These are phyloP conservation scores for Eucalyptus brandiana DNA, from an alignment of 345 rosid genomes.

Conservation along the genomic window DNA sequence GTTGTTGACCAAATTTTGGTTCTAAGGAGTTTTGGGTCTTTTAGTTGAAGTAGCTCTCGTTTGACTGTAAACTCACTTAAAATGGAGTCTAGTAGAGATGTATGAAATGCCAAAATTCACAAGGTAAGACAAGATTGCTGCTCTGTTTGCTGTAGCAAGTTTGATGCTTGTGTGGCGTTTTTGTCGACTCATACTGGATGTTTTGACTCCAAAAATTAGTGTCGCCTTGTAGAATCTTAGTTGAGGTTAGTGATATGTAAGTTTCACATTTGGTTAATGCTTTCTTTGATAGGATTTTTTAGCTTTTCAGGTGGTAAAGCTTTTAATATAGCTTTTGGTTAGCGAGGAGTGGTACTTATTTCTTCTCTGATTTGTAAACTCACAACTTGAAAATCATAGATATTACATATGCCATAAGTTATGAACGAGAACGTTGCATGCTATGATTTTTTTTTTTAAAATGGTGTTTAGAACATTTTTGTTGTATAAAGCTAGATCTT, in stretches of 20 bases:
- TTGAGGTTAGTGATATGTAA: not conserved
- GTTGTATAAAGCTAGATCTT: too few species aligned
- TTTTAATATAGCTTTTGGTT: too few species aligned
- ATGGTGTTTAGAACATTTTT: too few species aligned
- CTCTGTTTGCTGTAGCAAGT: too few species aligned
- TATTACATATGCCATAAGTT: too few species aligned
- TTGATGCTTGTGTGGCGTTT: too few species aligned
- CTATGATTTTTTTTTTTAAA: not conserved
- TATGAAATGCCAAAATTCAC: too few species aligned
- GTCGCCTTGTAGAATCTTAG: not conserved
- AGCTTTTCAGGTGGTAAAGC: not conserved
- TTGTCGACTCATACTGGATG: too few species aligned
- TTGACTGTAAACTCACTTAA: fast-evolving
- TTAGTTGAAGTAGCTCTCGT: not conserved
- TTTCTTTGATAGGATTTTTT: not conserved
- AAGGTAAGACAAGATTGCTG: too few species aligned
- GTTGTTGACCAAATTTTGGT: too few species aligned
- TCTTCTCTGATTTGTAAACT: not conserved
- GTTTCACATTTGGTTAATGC: not conserved
- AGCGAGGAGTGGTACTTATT: not conserved
- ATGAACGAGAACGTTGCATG: too few species aligned
- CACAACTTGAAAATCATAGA: not conserved
- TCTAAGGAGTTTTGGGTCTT: not conserved
- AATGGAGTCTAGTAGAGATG: too few species aligned
- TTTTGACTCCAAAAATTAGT: not conserved